Percentiles rank a stretch among this genome's conserved stretches.
phyloP scores from a whole-genome alignment of 352 stramenopile genomes.

The Pythium apleroticum region DNA sequence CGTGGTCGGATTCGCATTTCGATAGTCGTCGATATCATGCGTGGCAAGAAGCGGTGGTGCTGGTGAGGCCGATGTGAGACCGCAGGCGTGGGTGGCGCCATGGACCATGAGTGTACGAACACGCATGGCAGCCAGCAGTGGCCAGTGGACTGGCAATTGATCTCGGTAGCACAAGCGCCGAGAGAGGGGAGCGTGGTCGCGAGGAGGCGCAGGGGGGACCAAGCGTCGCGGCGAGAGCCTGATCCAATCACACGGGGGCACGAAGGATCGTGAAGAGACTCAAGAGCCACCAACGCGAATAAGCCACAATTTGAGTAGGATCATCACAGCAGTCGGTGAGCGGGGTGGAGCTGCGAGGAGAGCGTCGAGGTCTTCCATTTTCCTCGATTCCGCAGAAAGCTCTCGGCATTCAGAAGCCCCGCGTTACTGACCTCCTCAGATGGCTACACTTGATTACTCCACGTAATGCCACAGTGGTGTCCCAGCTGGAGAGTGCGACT shows the following conservation, averaged over 20 bases:
- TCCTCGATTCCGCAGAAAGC: background rate
- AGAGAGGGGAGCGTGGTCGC: background rate
- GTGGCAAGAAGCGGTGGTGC: background rate
- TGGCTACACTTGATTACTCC: background rate
- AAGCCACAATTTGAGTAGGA: background rate
- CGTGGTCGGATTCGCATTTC: background rate
- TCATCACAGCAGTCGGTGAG: background rate
- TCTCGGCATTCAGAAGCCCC: no score
- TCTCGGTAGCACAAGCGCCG: background rate
- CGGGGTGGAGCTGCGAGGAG: background rate
- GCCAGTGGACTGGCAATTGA: background rate
- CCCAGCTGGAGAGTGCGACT: no score
- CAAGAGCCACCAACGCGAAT: background rate
- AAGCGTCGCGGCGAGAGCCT: background rate
- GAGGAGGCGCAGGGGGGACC: background rate
- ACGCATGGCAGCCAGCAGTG: constrained; percentile 8
- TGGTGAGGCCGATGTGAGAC: background rate
- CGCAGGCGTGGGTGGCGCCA: background rate
- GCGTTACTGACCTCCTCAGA: no score
- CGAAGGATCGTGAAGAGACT: background rate
- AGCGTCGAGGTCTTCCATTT: background rate
- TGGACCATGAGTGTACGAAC: constrained; percentile 15
- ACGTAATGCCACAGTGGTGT: no score
- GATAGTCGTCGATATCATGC: background rate
- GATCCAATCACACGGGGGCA: background rate